Percentiles rank a stretch among this genome's conserved stretches.
phyloP scores from a whole-genome alignment of 225 moss, liverwort and hornwort species.

The Neckera pumila region DNA sequence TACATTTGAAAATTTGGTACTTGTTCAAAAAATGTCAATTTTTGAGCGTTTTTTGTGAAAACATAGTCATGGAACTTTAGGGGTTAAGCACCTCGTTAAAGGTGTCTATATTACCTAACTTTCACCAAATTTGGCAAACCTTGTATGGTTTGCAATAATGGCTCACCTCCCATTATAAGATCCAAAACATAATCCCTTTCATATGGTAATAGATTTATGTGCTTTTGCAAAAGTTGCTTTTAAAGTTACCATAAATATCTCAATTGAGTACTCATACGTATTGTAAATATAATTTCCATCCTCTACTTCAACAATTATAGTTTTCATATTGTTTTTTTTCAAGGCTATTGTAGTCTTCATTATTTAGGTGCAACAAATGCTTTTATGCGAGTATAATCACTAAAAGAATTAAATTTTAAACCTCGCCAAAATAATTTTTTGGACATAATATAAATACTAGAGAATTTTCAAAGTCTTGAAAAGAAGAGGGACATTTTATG shows the following conservation, averaged over 20 bases:
- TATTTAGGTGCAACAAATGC: not conserved
- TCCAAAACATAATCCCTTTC: too few relatives aligned
- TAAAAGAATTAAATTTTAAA: not conserved
- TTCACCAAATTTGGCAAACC: not conserved
- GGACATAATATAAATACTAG: rapidly evolving
- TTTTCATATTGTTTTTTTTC: not conserved
- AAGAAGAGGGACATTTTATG: not conserved
- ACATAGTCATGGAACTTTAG: too few relatives aligned
- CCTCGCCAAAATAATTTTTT: not conserved
- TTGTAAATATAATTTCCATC: not conserved
- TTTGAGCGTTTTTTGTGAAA: too few relatives aligned
- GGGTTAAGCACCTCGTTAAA: rapidly evolving
- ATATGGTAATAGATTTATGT: too few relatives aligned
- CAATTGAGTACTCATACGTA: not conserved
- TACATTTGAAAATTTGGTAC: too few relatives aligned
- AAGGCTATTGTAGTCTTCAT: not conserved
- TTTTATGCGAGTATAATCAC: not conserved
- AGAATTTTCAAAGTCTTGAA: not conserved
- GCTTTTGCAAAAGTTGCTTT: too few relatives aligned
- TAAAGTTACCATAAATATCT: not conserved
- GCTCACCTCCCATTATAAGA: not conserved
- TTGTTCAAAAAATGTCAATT: too few relatives aligned
- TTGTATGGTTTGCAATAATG: not conserved
- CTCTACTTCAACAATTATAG: not conserved
- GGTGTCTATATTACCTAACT: not conserved